Base-by-base conservation (phyloP, 1,284 basidiomycete genomes). In the Pseudozyma hubeiensis region DNA sequence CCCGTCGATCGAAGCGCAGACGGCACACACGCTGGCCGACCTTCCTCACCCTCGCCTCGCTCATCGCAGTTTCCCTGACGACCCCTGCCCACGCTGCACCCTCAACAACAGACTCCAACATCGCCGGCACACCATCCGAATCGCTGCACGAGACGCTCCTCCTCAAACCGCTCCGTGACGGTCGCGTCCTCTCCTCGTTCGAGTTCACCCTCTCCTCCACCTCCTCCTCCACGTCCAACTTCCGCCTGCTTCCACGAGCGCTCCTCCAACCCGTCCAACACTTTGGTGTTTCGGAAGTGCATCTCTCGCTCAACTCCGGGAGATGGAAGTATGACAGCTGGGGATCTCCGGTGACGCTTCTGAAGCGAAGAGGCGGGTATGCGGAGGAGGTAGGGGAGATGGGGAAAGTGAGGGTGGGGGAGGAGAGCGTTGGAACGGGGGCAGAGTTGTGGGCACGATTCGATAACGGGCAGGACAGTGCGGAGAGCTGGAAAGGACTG, bases 281-380 rank as follows among this genome's bases (percentile, higher is more conserved):
- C 81, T 92, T 93, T 82, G 89, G 90, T 0, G 90, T 95, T 24
- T 90, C 92, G 0, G 93, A 96, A 77, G 87, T 97, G 14, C 92
- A 94, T 75, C 88, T 98, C 1, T 90, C 79, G 11, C 88, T 97
- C 59, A 95, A 94, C 67, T 90, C 93, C 10, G 95, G 95, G 9
- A 91, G 91, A 71, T 97, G 95, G 95, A 89, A 92, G 81, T 94
- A 94, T 80, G 88, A 89, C 37, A 85, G 88, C n/a, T 96, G 94
- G 91, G 81, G 81, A 3, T 46, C 60, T 16, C 70, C 82, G n/a
- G 30, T 64, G 39, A 61, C 61, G 11, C 24, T 41, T 19, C 33
- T 68, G 3, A 54, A 39, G 17, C 46, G 24, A 2, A 35, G 61
- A 9, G 9, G 13, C 5, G 17, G 24, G 1, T 71, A 68, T 33